A percentile compares a stretch with the other conserved stretches of the same genome.
phyloP scores from a whole-genome alignment of 1,284 basidiomycete species.

The Trichosporon faecale region DNA sequence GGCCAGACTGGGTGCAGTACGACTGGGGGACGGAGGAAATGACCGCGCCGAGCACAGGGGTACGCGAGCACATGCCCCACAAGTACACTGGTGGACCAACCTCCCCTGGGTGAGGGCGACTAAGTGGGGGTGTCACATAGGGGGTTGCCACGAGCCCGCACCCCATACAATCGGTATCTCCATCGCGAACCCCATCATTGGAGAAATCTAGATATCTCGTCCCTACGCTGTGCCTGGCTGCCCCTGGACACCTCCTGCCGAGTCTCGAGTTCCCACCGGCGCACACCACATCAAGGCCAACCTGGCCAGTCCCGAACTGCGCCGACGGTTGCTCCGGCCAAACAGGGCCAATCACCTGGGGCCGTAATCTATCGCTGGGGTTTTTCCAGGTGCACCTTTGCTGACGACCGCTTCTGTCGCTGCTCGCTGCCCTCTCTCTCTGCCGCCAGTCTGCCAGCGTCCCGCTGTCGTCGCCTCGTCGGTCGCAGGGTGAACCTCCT shows the following conservation, averaged over 20 bases:
- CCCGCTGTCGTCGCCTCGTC: not conserved
- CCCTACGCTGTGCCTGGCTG: constrained; percentile 1
- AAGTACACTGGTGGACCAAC: not conserved
- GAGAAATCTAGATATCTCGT: constrained; percentile 9
- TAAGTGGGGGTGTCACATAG: not conserved
- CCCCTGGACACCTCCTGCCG: not conserved
- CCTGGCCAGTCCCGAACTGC: constrained; percentile 1
- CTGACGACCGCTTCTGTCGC: not conserved
- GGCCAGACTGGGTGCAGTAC: not conserved
- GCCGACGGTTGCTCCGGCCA: constrained; percentile 10
- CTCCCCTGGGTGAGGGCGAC: not conserved
- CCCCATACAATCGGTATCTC: constrained; percentile 12
- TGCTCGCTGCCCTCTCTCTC: not conserved
- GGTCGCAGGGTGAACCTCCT: not conserved
- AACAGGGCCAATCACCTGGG: constrained; percentile 9
- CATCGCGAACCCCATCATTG: constrained; percentile 10
- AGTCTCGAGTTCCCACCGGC: not conserved
- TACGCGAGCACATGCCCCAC: constrained; percentile 10
- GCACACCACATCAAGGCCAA: too few relatives aligned
- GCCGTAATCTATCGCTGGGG: not conserved
- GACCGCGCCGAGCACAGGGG: constrained; percentile 6
- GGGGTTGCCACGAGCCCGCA: not conserved
- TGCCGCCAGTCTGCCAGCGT: not conserved
- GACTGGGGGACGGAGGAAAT: constrained; percentile 6
- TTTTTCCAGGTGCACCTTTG: not conserved